A percentile compares a stretch with the other conserved stretches of the same genome.
phyloP scores from a whole-genome alignment of 202 grass and related monocot species.

The Thinopyrum obtusiflorum region DNA sequence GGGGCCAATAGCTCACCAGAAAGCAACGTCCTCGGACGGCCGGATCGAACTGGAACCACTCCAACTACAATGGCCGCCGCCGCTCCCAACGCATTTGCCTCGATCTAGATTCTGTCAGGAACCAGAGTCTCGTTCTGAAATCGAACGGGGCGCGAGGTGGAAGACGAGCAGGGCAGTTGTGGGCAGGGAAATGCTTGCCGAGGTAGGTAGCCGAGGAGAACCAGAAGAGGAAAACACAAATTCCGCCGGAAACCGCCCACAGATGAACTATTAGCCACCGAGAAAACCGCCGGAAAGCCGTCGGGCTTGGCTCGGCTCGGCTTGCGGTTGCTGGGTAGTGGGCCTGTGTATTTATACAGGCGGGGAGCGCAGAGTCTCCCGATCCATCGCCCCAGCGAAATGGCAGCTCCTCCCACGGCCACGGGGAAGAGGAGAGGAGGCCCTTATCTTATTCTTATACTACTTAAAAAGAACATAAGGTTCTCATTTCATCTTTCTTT shows the following conservation, averaged over 20 bases:
- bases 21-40: conserved; percentile 36
- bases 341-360: conserved; percentile 44
- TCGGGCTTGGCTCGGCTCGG: conserved; percentile 27
- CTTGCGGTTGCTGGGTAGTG: conserved; percentile 32
- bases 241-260: too few relatives aligned
- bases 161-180: background rate
- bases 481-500: too few relatives aligned
- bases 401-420: background rate
- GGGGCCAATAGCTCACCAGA: conserved; percentile 49
- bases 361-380: background rate
- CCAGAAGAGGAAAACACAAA: background rate
- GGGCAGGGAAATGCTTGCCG: background rate
- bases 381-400: background rate
- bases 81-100: conserved; percentile 33
- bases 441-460: background rate
- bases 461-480: too few relatives aligned
- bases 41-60: conserved; percentile 35
- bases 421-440: background rate
- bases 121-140: too few relatives aligned
- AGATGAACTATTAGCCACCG: background rate
- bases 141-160: background rate
- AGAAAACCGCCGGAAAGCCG: conserved; percentile 19
- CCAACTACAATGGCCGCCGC: conserved; percentile 23
- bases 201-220: background rate
- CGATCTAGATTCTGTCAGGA: background rate